Conservation (phyloP, 2,329 filamentous ascomycete species). For the Aspergillus neotritici region DNA sequence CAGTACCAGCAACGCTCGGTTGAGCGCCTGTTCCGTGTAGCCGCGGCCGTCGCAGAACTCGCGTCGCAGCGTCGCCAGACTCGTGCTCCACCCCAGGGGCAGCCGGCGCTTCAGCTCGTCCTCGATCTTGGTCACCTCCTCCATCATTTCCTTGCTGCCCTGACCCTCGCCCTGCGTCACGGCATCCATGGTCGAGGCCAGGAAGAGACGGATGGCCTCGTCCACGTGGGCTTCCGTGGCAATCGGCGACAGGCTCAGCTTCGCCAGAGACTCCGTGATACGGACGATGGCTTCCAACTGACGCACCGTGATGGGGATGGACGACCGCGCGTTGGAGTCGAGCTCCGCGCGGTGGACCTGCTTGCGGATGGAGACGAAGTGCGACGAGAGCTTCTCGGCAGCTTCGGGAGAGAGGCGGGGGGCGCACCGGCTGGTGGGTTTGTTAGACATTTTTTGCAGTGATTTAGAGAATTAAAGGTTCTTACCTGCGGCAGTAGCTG, state of each 20-base stretch:
- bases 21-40: conserved; percentile 80
- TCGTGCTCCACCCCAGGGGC: conserved; percentile 94
- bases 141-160: conserved; percentile 81
- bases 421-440: conserved; percentile 66
- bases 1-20: conserved; percentile 76
- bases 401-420: conserved; percentile 85
- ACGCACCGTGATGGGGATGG: conserved; percentile 94
- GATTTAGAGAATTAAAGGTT: conserved; percentile 13
- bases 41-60: conserved; percentile 92
- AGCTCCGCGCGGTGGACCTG: conserved; percentile 90
- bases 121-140: conserved; percentile 81
- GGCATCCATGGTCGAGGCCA: conserved; percentile 96
- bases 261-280: conserved; percentile 92
- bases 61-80: conserved; percentile 72
- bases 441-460: conserved; percentile 5
- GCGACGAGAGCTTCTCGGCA: conserved; percentile 90
- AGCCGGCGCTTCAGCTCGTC: conserved; percentile 79
- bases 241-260: conserved; percentile 76
- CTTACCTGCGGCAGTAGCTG: conserved; percentile 90
- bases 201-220: conserved; percentile 92
- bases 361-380: conserved; percentile 92
- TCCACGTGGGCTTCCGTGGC: conserved; percentile 91
- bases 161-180: conserved; percentile 82
- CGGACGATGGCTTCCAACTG: conserved; percentile 96
- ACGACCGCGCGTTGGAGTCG: conserved; percentile 82